Evolutionary conservation across 495 filamentous ascomycete species (phyloP), one percentile per base, ranked within the genome.

Genomic region (Pseudotulostoma volvatum): DNA sequence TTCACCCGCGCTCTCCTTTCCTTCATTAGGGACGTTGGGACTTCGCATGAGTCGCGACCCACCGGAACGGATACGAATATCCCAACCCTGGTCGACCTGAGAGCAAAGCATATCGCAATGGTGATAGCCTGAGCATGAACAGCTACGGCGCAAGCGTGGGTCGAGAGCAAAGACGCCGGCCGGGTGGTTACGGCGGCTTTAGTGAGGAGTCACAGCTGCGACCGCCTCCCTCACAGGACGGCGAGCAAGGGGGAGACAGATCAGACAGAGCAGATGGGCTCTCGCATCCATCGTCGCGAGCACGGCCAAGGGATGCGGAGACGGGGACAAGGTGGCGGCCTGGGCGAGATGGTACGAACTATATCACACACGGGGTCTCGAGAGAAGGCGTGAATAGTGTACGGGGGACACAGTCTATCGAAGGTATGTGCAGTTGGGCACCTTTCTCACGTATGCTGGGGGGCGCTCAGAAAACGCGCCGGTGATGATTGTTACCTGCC

Each of bases 141-240:
- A 51, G 54, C 36, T 61, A 64, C 38, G 51, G 54, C 38, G 53
- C 47, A 14, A 54, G 57, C 13, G 59, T 60, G 33, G 38, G 44
- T 34, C 46, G 45, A 14, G 43, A 39, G 39, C 47, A 50, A 38
- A 54, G 55, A 7, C 54, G 46, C 39, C 58, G 63, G 19, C 57
- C 61, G 2, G 63, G 63, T 34, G 63, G 63, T 9, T 67, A 67
- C 32, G 63, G 63, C 23, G 63, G 63, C 5, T 67, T 67, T 23
- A 37, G 48, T 1, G 63, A 67, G 35, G 25, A 56, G 5, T 40
- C 55, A 32, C 56, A 52, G 37, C 59, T 50, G 11, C 45, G 53
- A 13, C 45, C 51, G 30, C 44, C 53, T 2, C 44, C 53, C 14
- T 41, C 39, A 2, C 53, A 50, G n/a, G 59, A 59, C 3, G 58